phyloP scores from a whole-genome alignment of 2,329 filamentous ascomycete species.

The Cryoendolithus antarcticus region DNA sequence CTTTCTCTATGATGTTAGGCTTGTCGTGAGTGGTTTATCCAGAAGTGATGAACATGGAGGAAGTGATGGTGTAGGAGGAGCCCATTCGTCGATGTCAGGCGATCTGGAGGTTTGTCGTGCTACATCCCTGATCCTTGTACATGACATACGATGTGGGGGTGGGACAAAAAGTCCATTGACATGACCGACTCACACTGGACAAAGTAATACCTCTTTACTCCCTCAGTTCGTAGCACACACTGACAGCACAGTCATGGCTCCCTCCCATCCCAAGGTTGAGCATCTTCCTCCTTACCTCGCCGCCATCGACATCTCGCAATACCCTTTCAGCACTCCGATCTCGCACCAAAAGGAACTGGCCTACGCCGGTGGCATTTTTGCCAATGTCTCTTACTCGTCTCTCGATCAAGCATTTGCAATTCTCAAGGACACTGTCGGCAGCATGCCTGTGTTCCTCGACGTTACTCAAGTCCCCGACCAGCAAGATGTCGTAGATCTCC shows the following conservation, averaged over 20 bases:
- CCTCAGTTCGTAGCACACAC: too few relatives aligned
- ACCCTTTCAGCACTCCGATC: conserved; percentile 33
- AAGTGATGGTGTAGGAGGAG: too few relatives aligned
- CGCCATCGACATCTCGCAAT: conserved; percentile 31
- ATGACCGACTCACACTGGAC: too few relatives aligned
- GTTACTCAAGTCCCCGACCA: conserved; percentile 54
- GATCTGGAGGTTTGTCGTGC: too few relatives aligned
- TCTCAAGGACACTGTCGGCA: conserved; percentile 43
- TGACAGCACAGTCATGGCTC: background rate
- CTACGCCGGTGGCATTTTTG: conserved; percentile 46
- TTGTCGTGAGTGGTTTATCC: too few relatives aligned
- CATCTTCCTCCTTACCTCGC: conserved; percentile 32
- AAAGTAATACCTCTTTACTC: too few relatives aligned
- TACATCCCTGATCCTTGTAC: too few relatives aligned
- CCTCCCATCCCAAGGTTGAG: conserved; percentile 6
- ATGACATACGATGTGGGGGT: too few relatives aligned
- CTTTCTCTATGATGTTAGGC: too few relatives aligned
- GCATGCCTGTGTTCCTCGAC: conserved; percentile 59
- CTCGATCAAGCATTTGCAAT: conserved; percentile 39
- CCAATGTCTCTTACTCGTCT: conserved; percentile 34
- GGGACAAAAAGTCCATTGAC: too few relatives aligned
- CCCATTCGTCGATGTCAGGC: too few relatives aligned
- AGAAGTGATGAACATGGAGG: too few relatives aligned
- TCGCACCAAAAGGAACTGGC: conserved; percentile 36
- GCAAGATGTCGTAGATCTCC: conserved; percentile 65